Base-by-base conservation (phyloP, 2,329 filamentous ascomycete species). In the Xylaria sp. region DNA sequence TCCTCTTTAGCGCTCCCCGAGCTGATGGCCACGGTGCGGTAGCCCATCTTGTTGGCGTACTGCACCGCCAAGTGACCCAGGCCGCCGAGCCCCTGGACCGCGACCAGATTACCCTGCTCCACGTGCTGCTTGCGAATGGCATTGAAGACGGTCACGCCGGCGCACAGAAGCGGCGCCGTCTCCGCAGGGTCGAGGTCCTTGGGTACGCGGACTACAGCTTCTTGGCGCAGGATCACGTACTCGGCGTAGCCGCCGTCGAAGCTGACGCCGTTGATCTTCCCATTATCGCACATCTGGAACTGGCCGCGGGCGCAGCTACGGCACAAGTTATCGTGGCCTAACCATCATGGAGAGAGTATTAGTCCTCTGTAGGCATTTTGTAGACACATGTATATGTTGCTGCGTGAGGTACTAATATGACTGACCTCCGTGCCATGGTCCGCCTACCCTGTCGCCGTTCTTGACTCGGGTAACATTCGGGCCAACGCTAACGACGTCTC, bases 11-110 rank as follows among this genome's bases (percentile, higher is more conserved):
- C 84, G 68, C 88, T 86, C 9, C 89, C 88, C 0, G 88, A 87
- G 10, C 88, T 91, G 60, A 94, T 84, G 0, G 91, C 92, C 1
- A 89, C 88, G 5, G 92, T 88, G 67, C 88, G 86, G 79, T 91
- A 94, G 4, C 92, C 92, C 91, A 94, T 93, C 80, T 90, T 89
- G 59, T 83, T 83, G 4, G 91, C 91, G 77, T 91, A 94, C 78
- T 94, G 92, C 36, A 94, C 89, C 0, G 91, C 92, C 36, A 95
- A 79, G 79, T 95, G 92, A 1, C 92, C 92, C 0, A 94, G 84
- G 1, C 92, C 93, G 60, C 94, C 90, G 2, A 95, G 83, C 15
- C 92, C 93, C 70, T 94, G 89, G 25, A 90, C 76, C 25, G 86
- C 88, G 0, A 89, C 85, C 0, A 85, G 70, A n/a, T 80, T 82